These are phyloP conservation scores for Fusarium buharicum DNA, from an alignment of 2,329 filamentous ascomycete genomes.

Conservation along the genomic window DNA sequence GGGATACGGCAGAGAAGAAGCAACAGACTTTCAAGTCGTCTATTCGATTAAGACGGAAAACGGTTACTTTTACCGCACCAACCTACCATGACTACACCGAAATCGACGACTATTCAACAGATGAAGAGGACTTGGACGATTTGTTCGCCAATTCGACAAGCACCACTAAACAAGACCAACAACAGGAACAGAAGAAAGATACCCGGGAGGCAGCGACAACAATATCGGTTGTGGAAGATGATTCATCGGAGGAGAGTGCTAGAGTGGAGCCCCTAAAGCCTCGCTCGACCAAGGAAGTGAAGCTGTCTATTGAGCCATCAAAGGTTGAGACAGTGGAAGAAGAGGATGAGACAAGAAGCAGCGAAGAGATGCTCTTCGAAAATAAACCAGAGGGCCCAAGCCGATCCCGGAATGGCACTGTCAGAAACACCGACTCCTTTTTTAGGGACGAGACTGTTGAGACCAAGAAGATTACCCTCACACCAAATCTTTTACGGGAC, in stretches of 20 bases:
- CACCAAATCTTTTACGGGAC: conserved; percentile 89
- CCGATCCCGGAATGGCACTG: conserved; percentile 83
- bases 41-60: conserved; percentile 86
- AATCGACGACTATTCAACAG: conserved; percentile 85
- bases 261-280: conserved; percentile 67
- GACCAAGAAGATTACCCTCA: conserved; percentile 96
- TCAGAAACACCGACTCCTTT: conserved; percentile 94
- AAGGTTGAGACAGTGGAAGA: conserved; percentile 50
- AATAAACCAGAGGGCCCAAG: conserved; percentile 61
- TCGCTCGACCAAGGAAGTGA: conserved; percentile 55
- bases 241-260: conserved; percentile 61
- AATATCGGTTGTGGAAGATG: conserved; percentile 46
- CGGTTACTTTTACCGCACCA: conserved; percentile 83
- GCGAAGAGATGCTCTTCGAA: conserved; percentile 75
- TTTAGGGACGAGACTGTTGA: conserved; percentile 96
- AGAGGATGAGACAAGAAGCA: conserved; percentile 57
- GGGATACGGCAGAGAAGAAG: conserved; percentile 76
- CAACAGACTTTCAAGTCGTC: conserved; percentile 81
- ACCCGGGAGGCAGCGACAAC: conserved; percentile 47
- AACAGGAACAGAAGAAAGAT: conserved; percentile 46
- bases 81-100: conserved; percentile 91
- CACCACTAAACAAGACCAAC: conserved; percentile 34
- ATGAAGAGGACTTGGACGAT: conserved; percentile 70
- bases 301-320: conserved; percentile 47
- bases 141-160: conserved; percentile 49